Percentiles rank a stretch among this genome's conserved stretches.
phyloP scores from a whole-genome alignment of 116 monocot genomes.

The Thalassia testudinum region DNA sequence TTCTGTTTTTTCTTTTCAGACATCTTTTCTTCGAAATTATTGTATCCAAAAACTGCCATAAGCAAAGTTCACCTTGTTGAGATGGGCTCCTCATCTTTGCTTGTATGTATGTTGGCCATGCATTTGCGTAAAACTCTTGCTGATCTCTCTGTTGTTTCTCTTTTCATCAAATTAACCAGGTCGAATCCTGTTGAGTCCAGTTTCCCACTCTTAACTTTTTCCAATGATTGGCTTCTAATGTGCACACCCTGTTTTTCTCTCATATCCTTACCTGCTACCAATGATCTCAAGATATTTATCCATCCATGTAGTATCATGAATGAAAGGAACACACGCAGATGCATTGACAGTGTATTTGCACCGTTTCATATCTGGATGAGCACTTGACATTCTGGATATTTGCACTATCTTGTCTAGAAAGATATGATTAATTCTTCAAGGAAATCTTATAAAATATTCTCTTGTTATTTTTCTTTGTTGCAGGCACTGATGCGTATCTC shows the following conservation, averaged over 20 bases:
- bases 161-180: too few species aligned
- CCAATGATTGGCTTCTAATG: too few species aligned
- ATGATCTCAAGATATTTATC: neutral
- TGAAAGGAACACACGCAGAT: neutral
- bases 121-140: neutral
- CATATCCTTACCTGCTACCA: too few species aligned
- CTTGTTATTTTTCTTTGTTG: slow-evolving; percentile 2
- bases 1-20: neutral
- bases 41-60: neutral
- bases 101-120: neutral
- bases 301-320: neutral
- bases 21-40: neutral
- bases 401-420: neutral
- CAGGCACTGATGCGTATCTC: slow-evolving; percentile 99
- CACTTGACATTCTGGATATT: neutral
- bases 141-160: neutral
- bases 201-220: too few species aligned
- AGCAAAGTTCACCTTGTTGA: neutral
- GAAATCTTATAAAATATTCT: neutral
- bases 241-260: too few species aligned
- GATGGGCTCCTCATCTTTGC: neutral
- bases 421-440: neutral
- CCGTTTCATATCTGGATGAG: neutral
- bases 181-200: too few species aligned
- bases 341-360: neutral